Evolutionary conservation across 176 grass and related monocot genomes (phyloP), one percentile per base, ranked within the genome.

Genomic region (Areca catechu): DNA sequence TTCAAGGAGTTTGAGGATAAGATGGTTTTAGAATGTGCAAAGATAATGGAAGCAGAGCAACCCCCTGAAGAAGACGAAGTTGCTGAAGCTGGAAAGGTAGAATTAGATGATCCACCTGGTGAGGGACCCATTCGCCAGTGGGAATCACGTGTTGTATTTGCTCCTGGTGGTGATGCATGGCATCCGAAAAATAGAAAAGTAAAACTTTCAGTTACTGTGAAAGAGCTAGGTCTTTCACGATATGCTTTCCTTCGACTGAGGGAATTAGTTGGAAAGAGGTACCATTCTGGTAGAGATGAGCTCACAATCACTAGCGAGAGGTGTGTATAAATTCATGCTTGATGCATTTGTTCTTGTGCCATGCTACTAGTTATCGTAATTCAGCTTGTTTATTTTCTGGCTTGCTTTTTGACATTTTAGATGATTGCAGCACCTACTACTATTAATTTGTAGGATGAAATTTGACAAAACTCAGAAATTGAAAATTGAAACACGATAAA

Each of bases 171-270:
- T 5, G 80, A 88, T 72, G 74, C 92, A 58, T 97, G 78, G 72
- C 86, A 97, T 70, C 92, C 86, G 1, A 88, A 97, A 74, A 91
- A 97, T 56, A 90, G 83, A 51, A 88, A 85, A 81, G 92, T 91
- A 37, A 91, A 91, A 76, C 80, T 91, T 67, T 71, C 83, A 77
- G 83, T 97, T 53, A 91, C 92, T 5, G 75, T 97, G 17, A 87
- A 88, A 62, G 92, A 97, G 69, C 74, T 91, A 27, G 83, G 92
- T 51, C 83, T 97, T 74, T 84, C 86, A 60, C 62, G 74, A 15
- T 72, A 97, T 79, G 86, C 86, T 54, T 82, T 71, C 67, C 55
- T 63, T 56, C 76, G 92, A 61, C 71, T 97, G 20, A 74, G 92
- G 60, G 92, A 82, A 51, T 61, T 97, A 65, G 86, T 97, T 74